Base-by-base conservation (phyloP, 192 early-diverging fungal species). In the Dispira simplex region DNA sequence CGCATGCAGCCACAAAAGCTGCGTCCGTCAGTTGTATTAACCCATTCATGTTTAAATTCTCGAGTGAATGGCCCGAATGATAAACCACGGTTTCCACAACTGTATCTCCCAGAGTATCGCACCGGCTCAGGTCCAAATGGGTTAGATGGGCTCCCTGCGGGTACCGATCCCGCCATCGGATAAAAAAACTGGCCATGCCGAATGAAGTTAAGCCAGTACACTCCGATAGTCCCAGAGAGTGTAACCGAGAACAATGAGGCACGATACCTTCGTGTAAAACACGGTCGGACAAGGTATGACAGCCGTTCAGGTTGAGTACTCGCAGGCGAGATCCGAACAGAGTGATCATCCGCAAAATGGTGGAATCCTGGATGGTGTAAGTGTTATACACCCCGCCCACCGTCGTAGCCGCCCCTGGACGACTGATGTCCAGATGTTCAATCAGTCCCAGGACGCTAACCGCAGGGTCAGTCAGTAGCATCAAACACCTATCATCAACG, bases 1-100 rank as follows among this genome's bases (percentile, higher is more conserved):
- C 78, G 0, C 74, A 80, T 14, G 87, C 63, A 0, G 72, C 68
- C 44, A 79, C 62, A 48, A 94, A 64, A 0, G 80, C 76, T 18
- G 73, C 46, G 21, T 64, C 65, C 2, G 85, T 83, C 51, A 94
- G 63, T 39, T 82, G 75, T 28, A 90, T 85, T 63, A 89, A 70
- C 12, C 86, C 85, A 59, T 91, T 89, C 53, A 94, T 71, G 26
- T 71, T 75, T 21, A 94, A 64, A 2, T 68, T 51, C 16, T 65
- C 67, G 21, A 94, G 67, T 12, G 79, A 75, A 10, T 59, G 54
- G 8, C 81, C 78, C 32, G 87, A 84, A 46, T 83, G 85, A 10
- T 67, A 72, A 25, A 85, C 73, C 45, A 87, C 46, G 13, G 79
- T 76, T 14, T 69, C 63, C 11, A 92, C 64, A 0, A 77, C 79